Evolutionary conservation across 148 eudicot species (phyloP).

Genomic region (Arctostaphylos glauca): DNA sequence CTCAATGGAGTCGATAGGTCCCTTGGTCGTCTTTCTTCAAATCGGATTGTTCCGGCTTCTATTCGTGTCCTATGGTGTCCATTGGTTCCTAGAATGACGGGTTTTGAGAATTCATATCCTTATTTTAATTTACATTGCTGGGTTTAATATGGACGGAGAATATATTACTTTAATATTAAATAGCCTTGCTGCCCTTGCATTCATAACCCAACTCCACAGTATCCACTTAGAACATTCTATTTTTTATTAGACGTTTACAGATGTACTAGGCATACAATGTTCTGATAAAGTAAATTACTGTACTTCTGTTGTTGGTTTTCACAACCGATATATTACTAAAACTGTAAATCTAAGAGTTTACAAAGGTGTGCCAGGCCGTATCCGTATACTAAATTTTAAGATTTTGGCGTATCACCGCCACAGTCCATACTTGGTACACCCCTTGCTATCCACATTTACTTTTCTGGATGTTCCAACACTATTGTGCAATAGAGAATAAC

Average conservation of each 20-base stretch:
- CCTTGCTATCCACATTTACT: neutral
- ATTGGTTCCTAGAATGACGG: neutral
- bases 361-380: neutral
- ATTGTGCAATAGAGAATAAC: neutral
- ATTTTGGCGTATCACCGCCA: neutral
- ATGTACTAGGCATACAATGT: neutral
- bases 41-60: neutral
- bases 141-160: neutral
- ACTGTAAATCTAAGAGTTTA: neutral
- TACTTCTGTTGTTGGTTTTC: neutral
- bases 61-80: neutral
- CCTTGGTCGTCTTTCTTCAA: neutral
- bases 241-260: neutral
- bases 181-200: neutral
- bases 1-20: neutral
- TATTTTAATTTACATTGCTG: neutral
- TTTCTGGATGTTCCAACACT: conserved; percentile 7
- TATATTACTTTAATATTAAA: neutral
- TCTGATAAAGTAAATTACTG: neutral
- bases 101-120: neutral
- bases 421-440: neutral
- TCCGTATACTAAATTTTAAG: neutral
- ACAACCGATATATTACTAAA: neutral
- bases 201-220: neutral
- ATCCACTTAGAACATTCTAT: neutral